Conservation (phyloP, 164 flowering plant species). For the Nymphaea thermarum region DNA sequence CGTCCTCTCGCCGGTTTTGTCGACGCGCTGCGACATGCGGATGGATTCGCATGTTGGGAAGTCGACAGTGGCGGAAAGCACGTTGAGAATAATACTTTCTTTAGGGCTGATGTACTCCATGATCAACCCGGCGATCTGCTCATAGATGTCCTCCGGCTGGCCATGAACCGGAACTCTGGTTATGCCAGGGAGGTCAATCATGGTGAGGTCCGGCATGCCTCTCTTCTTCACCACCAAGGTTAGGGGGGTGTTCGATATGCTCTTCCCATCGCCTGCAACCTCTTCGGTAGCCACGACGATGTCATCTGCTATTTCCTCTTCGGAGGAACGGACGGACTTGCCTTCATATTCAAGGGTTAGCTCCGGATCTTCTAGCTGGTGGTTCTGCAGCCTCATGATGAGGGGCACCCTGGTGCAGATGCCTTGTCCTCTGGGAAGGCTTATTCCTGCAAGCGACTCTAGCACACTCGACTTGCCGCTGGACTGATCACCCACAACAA, state of each 20-base stretch:
- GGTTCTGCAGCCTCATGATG: slow-evolving; percentile 6
- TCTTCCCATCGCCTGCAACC: slow-evolving; percentile 28
- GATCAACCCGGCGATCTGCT: slow-evolving; percentile 26
- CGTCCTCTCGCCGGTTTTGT: slow-evolving; percentile 28
- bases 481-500: slow-evolving; percentile 12
- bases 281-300: slow-evolving; percentile 21
- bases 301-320: slow-evolving; percentile 12
- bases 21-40: slow-evolving; percentile 37
- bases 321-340: slow-evolving; percentile 14
- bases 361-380: background rate
- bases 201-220: slow-evolving; percentile 18
- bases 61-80: slow-evolving; percentile 32
- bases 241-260: slow-evolving; percentile 23
- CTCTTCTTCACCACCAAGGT: slow-evolving; percentile 25
- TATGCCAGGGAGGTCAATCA: slow-evolving; percentile 37
- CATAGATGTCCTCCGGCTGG: slow-evolving; percentile 37
- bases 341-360: slow-evolving; percentile 13
- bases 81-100: slow-evolving; percentile 37
- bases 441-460: slow-evolving; percentile 10
- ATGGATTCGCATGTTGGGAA: slow-evolving; percentile 46
- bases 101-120: slow-evolving; percentile 32
- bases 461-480: slow-evolving; percentile 11
- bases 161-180: slow-evolving; percentile 41
- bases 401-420: slow-evolving; percentile 15
- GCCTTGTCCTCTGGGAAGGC: slow-evolving; percentile 11